A percentile compares a stretch with the other conserved stretches of the same genome.
Evolutionary conservation across 2,329 filamentous ascomycete genomes (phyloP).

Genomic region (Cladorrhinum sp.): DNA sequence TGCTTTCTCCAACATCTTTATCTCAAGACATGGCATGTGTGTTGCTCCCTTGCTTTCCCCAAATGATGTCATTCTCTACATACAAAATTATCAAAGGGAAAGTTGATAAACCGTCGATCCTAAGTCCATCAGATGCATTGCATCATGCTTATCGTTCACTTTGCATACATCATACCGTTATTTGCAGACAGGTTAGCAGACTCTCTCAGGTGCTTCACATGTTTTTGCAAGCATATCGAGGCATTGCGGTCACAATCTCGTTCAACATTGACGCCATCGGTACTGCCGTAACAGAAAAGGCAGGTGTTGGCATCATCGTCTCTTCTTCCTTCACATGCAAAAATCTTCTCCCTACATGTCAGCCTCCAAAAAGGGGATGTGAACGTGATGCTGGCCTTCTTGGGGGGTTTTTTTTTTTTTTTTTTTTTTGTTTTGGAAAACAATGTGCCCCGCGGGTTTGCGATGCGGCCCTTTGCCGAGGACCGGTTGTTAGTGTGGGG

Average conservation of each 20-base stretch:
- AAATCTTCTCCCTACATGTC: background rate
- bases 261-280: background rate
- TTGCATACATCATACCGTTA: background rate
- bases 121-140: background rate
- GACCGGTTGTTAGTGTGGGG: background rate
- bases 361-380: background rate
- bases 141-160: background rate
- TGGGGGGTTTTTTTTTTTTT: background rate
- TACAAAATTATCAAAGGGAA: background rate
- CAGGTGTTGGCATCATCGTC: background rate
- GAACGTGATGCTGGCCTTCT: background rate
- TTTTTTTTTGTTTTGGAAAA: too few relatives aligned
- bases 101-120: background rate
- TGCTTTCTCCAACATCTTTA: background rate
- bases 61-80: background rate
- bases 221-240: too few relatives aligned
- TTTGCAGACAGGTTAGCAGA: background rate
- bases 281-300: conserved; percentile 1
- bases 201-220: background rate
- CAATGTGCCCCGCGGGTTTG: background rate
- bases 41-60: background rate
- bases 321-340: conserved; percentile 14
- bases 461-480: background rate
- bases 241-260: background rate
- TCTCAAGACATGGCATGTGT: background rate